A percentile compares a stretch with the other conserved stretches of the same genome.
phyloP scores from a whole-genome alignment of 2,329 filamentous ascomycete species.

The Trichophyton benhamiae region DNA sequence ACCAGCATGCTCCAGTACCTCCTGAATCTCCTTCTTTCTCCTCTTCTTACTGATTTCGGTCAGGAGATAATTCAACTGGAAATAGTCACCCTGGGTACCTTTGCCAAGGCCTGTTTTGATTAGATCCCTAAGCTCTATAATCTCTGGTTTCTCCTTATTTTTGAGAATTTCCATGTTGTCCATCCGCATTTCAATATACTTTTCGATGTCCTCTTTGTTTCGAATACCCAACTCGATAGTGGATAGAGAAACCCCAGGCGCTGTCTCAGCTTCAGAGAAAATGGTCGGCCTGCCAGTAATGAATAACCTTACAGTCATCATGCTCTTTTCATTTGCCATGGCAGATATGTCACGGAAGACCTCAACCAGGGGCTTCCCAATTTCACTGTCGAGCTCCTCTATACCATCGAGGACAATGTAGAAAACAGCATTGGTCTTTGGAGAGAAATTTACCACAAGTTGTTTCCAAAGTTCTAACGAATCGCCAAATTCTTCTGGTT shows the following conservation, averaged over 20 bases:
- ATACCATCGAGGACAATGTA: conserved; percentile 38
- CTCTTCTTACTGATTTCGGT: conserved; percentile 19
- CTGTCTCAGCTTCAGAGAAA: conserved; percentile 14
- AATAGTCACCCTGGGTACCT: conserved; percentile 19
- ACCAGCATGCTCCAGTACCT: conserved; percentile 17
- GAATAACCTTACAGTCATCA: conserved; percentile 15
- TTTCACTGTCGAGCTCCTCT: conserved; percentile 29
- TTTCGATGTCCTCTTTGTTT: conserved; percentile 17
- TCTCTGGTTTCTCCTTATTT: conserved; percentile 12
- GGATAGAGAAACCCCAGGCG: conserved; percentile 8
- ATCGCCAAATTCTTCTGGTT: conserved; percentile 13
- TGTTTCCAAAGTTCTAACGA: conserved; percentile 13
- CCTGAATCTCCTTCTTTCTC: conserved; percentile 19
- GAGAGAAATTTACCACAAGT: conserved; percentile 10
- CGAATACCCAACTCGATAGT: conserved; percentile 14
- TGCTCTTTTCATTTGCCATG: conserved; percentile 9
- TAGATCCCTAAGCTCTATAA: conserved; percentile 15
- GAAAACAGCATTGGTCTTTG: conserved; percentile 21
- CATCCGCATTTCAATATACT: conserved; percentile 18
- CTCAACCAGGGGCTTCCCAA: conserved; percentile 15
- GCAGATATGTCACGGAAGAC: conserved; percentile 13
- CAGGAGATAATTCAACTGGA: conserved; percentile 17
- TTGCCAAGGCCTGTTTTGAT: conserved; percentile 16
- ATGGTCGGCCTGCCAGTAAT: conserved; percentile 15
- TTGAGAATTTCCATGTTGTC: conserved; percentile 18